A percentile compares a stretch with the other conserved stretches of the same genome.
Evolutionary conservation across 1,139 yeast species (phyloP).

Genomic region (Candida frijolesensis): DNA sequence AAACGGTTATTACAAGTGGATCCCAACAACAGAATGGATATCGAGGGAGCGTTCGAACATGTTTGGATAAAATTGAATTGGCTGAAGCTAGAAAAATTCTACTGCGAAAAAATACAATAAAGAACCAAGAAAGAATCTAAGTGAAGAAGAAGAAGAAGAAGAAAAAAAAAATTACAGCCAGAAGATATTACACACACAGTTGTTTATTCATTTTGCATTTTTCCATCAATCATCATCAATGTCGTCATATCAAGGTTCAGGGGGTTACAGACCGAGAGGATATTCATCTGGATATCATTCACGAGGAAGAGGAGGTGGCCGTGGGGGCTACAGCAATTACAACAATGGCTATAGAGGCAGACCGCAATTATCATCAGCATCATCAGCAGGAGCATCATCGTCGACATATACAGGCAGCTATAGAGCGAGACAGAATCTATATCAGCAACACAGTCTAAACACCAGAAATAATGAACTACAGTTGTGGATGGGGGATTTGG

Average conservation of each 20-base stretch:
- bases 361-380: slow-evolving; percentile 7
- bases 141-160: background rate
- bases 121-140: background rate
- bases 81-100: slow-evolving; percentile 18
- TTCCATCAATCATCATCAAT: slow-evolving; percentile 2
- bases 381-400: slow-evolving; percentile 8
- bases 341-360: background rate
- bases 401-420: slow-evolving; percentile 9
- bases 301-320: slow-evolving; percentile 5
- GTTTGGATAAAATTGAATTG: slow-evolving; percentile 42
- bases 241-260: slow-evolving; percentile 12
- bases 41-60: slow-evolving; percentile 34
- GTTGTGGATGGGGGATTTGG: slow-evolving; percentile 95
- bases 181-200: background rate
- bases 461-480: slow-evolving; percentile 22
- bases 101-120: slow-evolving; percentile 13
- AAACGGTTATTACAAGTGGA: slow-evolving; percentile 39
- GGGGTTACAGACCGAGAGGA: slow-evolving; percentile 13
- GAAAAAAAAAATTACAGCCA: background rate
- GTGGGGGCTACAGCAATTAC: slow-evolving; percentile 4
- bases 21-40: slow-evolving; percentile 34
- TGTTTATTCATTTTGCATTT: background rate
- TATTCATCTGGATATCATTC: background rate
- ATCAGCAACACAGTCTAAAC: slow-evolving; percentile 15
- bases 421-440: slow-evolving; percentile 16